phyloP scores from a whole-genome alignment of 345 rosid species.

The Pugionium dolabratum region DNA sequence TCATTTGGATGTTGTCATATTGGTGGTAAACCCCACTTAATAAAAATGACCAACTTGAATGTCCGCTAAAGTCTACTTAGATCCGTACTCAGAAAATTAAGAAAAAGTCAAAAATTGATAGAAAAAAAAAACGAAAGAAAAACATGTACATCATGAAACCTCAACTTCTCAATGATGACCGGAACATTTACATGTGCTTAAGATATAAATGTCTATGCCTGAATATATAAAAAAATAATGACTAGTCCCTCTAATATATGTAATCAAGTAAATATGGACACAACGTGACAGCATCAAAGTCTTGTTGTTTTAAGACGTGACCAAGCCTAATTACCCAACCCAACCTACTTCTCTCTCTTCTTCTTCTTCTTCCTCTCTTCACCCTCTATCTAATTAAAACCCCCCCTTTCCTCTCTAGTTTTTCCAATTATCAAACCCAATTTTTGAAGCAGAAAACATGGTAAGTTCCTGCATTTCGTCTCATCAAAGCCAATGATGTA shows the following conservation, averaged over 20 bases:
- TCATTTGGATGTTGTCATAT: too few species aligned
- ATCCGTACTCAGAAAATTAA: too few species aligned
- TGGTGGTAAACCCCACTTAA: too few species aligned
- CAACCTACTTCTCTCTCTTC: conserved; percentile 14
- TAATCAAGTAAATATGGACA: conserved; percentile 27
- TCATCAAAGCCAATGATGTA: neutral
- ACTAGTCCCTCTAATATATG: conserved; percentile 14
- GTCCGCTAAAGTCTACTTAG: too few species aligned
- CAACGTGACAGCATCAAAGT: conserved; percentile 45
- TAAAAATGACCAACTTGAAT: too few species aligned
- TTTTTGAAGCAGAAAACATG: conserved; percentile 33
- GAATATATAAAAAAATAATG: conserved; percentile 1
- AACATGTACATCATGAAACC: conserved; percentile 45
- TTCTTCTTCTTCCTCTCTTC: conserved; percentile 1
- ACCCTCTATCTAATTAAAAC: conserved; percentile 24
- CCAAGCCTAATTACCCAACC: conserved; percentile 41
- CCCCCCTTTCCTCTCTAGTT: conserved; percentile 21
- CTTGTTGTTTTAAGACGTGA: conserved; percentile 42
- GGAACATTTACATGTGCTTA: conserved; percentile 35
- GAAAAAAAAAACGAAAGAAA: conserved; percentile 4
- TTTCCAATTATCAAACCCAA: conserved; percentile 19
- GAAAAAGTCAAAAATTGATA: conserved; percentile 23
- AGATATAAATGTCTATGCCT: conserved; percentile 22
- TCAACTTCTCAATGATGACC: conserved; percentile 34
- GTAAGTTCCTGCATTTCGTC: conserved; percentile 21